Percentiles rank a stretch among this genome's conserved stretches.
Evolutionary conservation across 352 stramenopile genomes (phyloP).

Genomic region (Phytopythium aichiense): DNA sequence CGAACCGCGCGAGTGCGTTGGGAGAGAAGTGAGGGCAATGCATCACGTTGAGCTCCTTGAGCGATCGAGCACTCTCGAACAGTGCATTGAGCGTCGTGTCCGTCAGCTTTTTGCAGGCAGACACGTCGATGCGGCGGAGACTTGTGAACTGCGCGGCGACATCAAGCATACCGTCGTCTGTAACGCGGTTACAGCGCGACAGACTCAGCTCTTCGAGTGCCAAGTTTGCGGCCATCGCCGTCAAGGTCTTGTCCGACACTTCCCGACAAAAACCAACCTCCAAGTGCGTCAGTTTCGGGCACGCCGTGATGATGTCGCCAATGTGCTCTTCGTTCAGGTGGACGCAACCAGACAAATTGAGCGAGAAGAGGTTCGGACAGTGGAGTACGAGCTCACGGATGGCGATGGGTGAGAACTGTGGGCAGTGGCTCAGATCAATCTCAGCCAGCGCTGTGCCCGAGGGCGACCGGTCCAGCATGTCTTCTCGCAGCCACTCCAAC

Average conservation of each 20-base stretch:
- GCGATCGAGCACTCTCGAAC: conserved; percentile 41
- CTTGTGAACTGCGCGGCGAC: conserved; percentile 68
- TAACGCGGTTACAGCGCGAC: conserved; percentile 69
- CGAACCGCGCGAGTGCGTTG: conserved; percentile 48
- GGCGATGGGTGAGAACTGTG: conserved; percentile 43
- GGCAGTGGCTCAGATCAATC: conserved; percentile 83
- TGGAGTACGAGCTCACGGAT: conserved; percentile 55
- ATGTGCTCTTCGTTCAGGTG: conserved; percentile 67
- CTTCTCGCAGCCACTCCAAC: conserved; percentile 48
- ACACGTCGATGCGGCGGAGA: conserved; percentile 62
- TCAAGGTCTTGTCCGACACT: conserved; percentile 70
- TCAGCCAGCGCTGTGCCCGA: conserved; percentile 38
- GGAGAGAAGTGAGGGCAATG: conserved; percentile 71
- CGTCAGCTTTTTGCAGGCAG: conserved; percentile 81
- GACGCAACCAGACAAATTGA: conserved; percentile 83
- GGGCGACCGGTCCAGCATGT: conserved; percentile 61
- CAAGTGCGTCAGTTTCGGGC: conserved; percentile 61
- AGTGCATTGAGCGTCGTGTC: conserved; percentile 50
- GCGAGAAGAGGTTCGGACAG: conserved; percentile 54
- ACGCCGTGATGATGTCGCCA: conserved; percentile 65
- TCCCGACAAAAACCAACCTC: conserved; percentile 81
- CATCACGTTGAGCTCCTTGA: conserved; percentile 76
- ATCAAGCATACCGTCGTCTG: conserved; percentile 80
- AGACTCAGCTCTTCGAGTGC: conserved; percentile 78
- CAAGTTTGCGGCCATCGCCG: conserved; percentile 66